Conservation (phyloP, 768 basidiomycete species). For the Floccularia luteovirens region DNA sequence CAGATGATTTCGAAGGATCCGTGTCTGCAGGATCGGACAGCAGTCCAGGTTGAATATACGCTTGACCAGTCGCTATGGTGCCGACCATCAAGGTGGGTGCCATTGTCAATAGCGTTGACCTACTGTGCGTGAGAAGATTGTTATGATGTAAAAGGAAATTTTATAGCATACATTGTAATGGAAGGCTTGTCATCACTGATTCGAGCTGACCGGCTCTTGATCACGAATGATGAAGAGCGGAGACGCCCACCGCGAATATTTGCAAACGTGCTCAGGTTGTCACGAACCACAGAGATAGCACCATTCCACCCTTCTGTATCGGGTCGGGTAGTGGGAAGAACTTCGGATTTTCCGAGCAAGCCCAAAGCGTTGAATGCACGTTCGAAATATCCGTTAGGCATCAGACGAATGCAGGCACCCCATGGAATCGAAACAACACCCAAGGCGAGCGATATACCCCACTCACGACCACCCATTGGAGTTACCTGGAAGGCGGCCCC, state of each 20-base stretch:
- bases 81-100: slow-evolving; percentile 36
- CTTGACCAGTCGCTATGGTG: slow-evolving; percentile 60
- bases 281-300: slow-evolving; percentile 75
- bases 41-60: slow-evolving; percentile 47
- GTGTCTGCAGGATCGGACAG: slow-evolving; percentile 68
- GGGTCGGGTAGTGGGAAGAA: slow-evolving; percentile 55
- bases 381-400: slow-evolving; percentile 80
- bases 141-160: slow-evolving; percentile 1
- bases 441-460: slow-evolving; percentile 88
- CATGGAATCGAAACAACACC: slow-evolving; percentile 85
- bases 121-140: slow-evolving; percentile 7
- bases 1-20: slow-evolving; percentile 76
- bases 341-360: slow-evolving; percentile 56
- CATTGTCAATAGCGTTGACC: slow-evolving; percentile 41
- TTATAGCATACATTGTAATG: slow-evolving; percentile 33
- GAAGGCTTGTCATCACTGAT: slow-evolving; percentile 39
- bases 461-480: slow-evolving; percentile 71
- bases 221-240: slow-evolving; percentile 78
- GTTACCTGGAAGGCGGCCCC: slow-evolving; percentile 89
- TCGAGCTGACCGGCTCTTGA: slow-evolving; percentile 67
- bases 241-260: slow-evolving; percentile 86
- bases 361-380: slow-evolving; percentile 35
- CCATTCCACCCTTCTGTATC: slow-evolving; percentile 66
- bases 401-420: slow-evolving; percentile 69
- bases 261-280: slow-evolving; percentile 79